Evolutionary conservation across 2,329 filamentous ascomycete species (phyloP).

Genomic region (Arthrobotrys musiformis): DNA sequence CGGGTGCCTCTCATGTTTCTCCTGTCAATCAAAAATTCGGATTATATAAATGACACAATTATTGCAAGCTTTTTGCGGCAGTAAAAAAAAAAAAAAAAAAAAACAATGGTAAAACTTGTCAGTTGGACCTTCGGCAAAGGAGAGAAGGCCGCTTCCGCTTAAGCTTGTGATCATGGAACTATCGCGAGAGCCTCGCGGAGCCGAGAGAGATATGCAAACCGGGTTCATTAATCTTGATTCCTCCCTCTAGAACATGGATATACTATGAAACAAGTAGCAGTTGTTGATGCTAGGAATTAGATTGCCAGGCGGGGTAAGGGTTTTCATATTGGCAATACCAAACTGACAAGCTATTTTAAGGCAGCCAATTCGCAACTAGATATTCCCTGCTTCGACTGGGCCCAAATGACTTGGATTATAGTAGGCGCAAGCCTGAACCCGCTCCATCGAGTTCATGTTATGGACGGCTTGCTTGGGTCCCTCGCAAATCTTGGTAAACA

Average conservation of each 20-base stretch:
- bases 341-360: not conserved
- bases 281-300: no score
- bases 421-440: not conserved
- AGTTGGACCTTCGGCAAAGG: not conserved
- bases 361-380: constrained; percentile 11
- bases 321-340: not conserved
- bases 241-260: not conserved
- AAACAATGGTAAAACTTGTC: not conserved
- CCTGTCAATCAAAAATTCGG: not conserved
- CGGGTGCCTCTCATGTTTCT: no score
- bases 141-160: not conserved
- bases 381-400: not conserved
- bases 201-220: not conserved
- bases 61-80: not conserved
- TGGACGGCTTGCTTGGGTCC: not conserved
- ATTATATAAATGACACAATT: not conserved
- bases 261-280: not conserved
- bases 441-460: not conserved
- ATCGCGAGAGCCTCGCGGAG: not conserved
- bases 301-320: not conserved
- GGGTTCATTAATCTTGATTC: not conserved
- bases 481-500: no score
- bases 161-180: not conserved
- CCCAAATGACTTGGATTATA: not conserved
- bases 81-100: no score